Conservation (phyloP, 345 rosid species). For the Gossypium anomalum region DNA sequence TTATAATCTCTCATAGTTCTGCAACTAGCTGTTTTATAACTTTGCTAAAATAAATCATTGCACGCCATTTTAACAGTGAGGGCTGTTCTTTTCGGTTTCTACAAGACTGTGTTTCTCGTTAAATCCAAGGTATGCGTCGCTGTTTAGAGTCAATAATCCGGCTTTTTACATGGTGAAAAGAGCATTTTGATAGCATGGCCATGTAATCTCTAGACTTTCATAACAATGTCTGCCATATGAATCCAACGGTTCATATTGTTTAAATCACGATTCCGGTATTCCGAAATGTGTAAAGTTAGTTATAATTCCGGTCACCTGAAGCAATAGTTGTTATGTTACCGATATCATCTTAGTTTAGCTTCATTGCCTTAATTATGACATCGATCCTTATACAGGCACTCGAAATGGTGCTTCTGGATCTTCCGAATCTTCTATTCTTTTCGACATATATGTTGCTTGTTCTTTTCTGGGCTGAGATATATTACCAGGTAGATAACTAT, state of each 20-base stretch:
- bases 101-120: slow-evolving; percentile 42
- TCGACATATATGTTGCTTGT: slow-evolving; percentile 74
- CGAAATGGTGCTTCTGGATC: slow-evolving; percentile 52
- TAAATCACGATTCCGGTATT: neutral
- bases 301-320: no score
- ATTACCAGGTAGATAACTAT: slow-evolving; percentile 51
- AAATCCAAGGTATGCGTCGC: slow-evolving; percentile 38
- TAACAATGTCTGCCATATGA: neutral
- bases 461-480: slow-evolving; percentile 86
- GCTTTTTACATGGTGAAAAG: neutral
- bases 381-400: slow-evolving; percentile 31
- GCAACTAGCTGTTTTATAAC: slow-evolving; percentile 1
- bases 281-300: no score
- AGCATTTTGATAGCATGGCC: neutral
- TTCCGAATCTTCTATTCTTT: slow-evolving; percentile 72
- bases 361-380: neutral
- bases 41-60: slow-evolving; percentile 12
- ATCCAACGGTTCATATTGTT: neutral
- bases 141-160: neutral
- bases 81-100: slow-evolving; percentile 42
- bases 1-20: neutral
- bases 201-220: neutral
- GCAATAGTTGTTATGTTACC: neutral
- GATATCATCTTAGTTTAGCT: slow-evolving; percentile 10
- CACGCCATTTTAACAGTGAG: slow-evolving; percentile 36